These are phyloP conservation scores for Salinomyces thailandicus DNA, from an alignment of 2,329 filamentous ascomycete genomes.

Conservation along the genomic window DNA sequence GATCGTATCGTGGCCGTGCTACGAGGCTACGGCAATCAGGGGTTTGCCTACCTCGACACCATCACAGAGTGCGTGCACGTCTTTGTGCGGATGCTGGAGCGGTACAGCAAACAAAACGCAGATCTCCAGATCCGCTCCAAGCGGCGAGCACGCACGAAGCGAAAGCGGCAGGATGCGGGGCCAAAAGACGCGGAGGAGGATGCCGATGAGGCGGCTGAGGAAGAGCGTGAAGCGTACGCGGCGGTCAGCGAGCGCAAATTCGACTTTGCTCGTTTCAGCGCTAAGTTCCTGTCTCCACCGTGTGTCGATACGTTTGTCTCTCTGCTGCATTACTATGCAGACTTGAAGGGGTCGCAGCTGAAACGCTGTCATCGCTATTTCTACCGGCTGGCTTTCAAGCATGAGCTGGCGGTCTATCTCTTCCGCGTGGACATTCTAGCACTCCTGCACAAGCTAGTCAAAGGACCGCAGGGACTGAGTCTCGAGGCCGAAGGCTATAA, in stretches of 20 bases:
- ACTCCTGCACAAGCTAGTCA: constrained; percentile 82
- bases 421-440: constrained; percentile 86
- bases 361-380: constrained; percentile 92
- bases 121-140: constrained; percentile 87
- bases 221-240: constrained; percentile 58
- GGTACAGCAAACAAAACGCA: constrained; percentile 87
- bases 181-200: constrained; percentile 33
- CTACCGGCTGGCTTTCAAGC: constrained; percentile 88
- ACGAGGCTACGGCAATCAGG: constrained; percentile 82
- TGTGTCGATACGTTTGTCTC: constrained; percentile 82
- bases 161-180: constrained; percentile 36
- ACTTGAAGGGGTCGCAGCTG: constrained; percentile 67
- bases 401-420: constrained; percentile 77
- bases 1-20: constrained; percentile 74
- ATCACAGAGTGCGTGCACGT: constrained; percentile 85
- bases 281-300: constrained; percentile 70
- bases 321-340: constrained; percentile 69
- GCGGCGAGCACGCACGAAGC: constrained; percentile 58
- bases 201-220: constrained; percentile 54
- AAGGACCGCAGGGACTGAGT: constrained; percentile 70
- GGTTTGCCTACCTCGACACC: constrained; percentile 85
- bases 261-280: constrained; percentile 75
- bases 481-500: constrained; percentile 54
- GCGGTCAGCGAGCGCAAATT: constrained; percentile 79
- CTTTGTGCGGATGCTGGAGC: constrained; percentile 82